Evolutionary conservation across 352 stramenopile species (phyloP).

Genomic region (Globisporangium rhizosaccharum): DNA sequence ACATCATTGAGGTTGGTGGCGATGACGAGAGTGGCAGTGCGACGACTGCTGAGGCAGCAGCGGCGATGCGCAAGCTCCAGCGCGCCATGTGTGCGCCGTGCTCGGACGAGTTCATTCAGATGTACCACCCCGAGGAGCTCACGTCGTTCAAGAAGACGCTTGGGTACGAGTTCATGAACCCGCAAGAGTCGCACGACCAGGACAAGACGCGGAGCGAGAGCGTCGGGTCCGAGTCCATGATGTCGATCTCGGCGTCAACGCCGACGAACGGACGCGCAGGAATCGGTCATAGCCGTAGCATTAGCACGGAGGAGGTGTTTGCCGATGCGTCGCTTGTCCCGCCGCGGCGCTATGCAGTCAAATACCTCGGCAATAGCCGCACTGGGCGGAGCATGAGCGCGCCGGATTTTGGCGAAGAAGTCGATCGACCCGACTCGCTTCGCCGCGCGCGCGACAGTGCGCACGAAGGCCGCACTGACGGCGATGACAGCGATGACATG

Average conservation of each 20-base stretch:
- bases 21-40: not conserved
- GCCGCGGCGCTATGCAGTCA: conserved; percentile 5
- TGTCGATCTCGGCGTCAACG: conserved; percentile 33
- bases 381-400: conserved; percentile 68
- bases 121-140: conserved; percentile 81
- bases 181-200: conserved; percentile 59
- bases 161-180: conserved; percentile 85
- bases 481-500: not conserved
- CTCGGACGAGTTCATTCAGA: conserved; percentile 78
- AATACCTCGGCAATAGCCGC: conserved; percentile 12
- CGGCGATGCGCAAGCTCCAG: conserved; percentile 6
- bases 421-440: conserved; percentile 19
- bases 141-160: conserved; percentile 85
- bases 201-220: conserved; percentile 45
- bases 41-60: not conserved
- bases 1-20: conserved; percentile 4
- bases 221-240: conserved; percentile 36
- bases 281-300: conserved; percentile 8
- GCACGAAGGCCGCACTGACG: conserved; percentile 18
- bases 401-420: conserved; percentile 67
- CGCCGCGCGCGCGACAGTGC: conserved; percentile 32
- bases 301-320: conserved; percentile 47
- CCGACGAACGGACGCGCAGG: conserved; percentile 22
- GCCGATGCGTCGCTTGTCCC: conserved; percentile 17
- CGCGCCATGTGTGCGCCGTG: conserved; percentile 18